These are phyloP conservation scores for Pouteria glomerata DNA, from an alignment of 148 eudicot genomes.

Conservation along the genomic window DNA sequence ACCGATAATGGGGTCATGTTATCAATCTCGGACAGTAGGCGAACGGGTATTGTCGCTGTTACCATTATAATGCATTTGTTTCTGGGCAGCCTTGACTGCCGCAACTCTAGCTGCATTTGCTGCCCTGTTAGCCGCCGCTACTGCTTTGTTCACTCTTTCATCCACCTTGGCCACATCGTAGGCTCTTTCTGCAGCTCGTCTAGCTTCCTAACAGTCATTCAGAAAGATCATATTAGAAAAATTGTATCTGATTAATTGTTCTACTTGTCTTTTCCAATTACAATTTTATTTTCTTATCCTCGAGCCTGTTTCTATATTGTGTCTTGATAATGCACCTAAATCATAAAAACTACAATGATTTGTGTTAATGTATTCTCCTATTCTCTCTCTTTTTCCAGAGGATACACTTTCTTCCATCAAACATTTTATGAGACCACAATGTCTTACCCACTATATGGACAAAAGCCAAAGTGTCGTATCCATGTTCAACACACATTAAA, in stretches of 20 bases:
- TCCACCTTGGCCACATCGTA: conserved; percentile 85
- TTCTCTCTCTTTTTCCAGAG: neutral
- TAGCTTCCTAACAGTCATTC: conserved; percentile 67
- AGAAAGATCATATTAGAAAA: neutral
- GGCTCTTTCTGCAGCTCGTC: conserved; percentile 79
- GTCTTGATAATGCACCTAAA: neutral
- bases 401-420: too few species aligned
- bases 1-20: neutral
- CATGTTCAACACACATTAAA: too few species aligned
- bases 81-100: conserved; percentile 83
- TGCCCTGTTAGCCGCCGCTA: conserved; percentile 82
- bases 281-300: neutral
- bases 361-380: too few species aligned
- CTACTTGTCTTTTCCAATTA: neutral
- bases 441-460: too few species aligned
- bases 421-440: too few species aligned
- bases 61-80: conserved; percentile 60
- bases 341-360: neutral
- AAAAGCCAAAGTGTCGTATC: too few species aligned
- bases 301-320: neutral
- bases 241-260: neutral
- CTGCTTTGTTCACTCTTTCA: conserved; percentile 79
- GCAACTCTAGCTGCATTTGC: conserved; percentile 96
- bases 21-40: conserved; percentile 20
- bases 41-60: conserved; percentile 35